These are phyloP conservation scores for Cladosporium oxysporum DNA, from an alignment of 2,329 filamentous ascomycete species.

Conservation along the genomic window DNA sequence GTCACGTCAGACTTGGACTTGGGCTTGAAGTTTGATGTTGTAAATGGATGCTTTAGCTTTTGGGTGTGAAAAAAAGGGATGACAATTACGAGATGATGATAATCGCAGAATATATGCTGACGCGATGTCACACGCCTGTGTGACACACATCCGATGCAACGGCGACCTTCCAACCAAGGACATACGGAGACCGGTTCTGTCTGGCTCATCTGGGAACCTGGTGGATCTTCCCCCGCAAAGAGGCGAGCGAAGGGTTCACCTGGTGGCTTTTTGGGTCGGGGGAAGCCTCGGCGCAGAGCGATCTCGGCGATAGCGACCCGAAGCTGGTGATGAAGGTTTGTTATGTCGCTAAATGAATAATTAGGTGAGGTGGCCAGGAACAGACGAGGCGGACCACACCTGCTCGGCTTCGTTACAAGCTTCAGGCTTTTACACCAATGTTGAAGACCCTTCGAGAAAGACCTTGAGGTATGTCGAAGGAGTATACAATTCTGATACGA, in stretches of 20 bases:
- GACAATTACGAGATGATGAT: background rate
- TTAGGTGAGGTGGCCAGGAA: background rate
- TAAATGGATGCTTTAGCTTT: background rate
- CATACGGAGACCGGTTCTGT: background rate
- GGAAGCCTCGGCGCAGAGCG: slow-evolving; percentile 13
- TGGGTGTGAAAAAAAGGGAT: background rate
- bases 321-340: background rate
- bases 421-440: no score
- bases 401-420: no score
- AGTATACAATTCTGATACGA: no score
- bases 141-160: slow-evolving; percentile 19
- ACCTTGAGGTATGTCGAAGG: no score
- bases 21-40: background rate
- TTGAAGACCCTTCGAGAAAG: no score
- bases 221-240: slow-evolving; percentile 18
- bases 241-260: slow-evolving; percentile 1
- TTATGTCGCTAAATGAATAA: background rate
- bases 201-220: background rate
- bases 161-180: slow-evolving; percentile 12
- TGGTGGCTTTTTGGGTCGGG: background rate
- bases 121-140: slow-evolving; percentile 11
- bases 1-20: background rate
- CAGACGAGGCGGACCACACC: no score
- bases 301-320: slow-evolving; percentile 15
- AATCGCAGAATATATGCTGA: background rate